Base-by-base conservation (phyloP, 2,329 filamentous ascomycete species). In the Fusarium scirpi region DNA sequence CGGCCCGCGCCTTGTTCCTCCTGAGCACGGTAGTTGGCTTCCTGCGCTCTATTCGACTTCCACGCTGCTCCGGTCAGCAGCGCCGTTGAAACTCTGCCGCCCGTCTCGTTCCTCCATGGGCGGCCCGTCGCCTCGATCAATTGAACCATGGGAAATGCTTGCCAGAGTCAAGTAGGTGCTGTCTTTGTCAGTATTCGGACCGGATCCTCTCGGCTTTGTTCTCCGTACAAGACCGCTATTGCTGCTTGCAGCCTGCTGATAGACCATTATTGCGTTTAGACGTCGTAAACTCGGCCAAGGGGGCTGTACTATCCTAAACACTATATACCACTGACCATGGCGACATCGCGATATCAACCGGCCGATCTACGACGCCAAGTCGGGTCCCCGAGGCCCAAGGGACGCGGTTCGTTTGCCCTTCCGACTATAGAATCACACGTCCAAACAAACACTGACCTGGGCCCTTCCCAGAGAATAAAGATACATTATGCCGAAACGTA, bases 401-500 rank as follows among this genome's bases (percentile, higher is more conserved):
- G 82, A 72, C 84, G 86, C 80, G 85, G 85, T 86, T 79, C 73
- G 84, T 81, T 43, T 43, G 24, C 62, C 65, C 47, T 58, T 57
- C 48, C 46, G 41, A 62, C 57, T 51, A 48, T 22, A 45, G 45
- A 34, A 38, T 55, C 53, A 53, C 45, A 32, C 44, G 22, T 61
- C 48, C 47, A 29, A 27, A 53, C 56, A 29, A 45, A 45, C 53
- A 48, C 66, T 74, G 58, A 70, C 63, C 58, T 49, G 46, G 48
- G 40, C 61, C 61, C 54, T 20, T 43, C 9, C 29, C 72, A 92
- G 91, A 93, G 82, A 92, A 92, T 80, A 97, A 95, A 82, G 94
- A 97, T 79, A 97, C 93, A 9, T 87, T 95, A 61, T 98, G 94
- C 82, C 91, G 94, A 77, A 97, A 98, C 82, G 91, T 98, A 67